These are phyloP conservation scores for Metschnikowia colocasiae DNA, from an alignment of 805 yeast species.

Conservation along the genomic window DNA sequence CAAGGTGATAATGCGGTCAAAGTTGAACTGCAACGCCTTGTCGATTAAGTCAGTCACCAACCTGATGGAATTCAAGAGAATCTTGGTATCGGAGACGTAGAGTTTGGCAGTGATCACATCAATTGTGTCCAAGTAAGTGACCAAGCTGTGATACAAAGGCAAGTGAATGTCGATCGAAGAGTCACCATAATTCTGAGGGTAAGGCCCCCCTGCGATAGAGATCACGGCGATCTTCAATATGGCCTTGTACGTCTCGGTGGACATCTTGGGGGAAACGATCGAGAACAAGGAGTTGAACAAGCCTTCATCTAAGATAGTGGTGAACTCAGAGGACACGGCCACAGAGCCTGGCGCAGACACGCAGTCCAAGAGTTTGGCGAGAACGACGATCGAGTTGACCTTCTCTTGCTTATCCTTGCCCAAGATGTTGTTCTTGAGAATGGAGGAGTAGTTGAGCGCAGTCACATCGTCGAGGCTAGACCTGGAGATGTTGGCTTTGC, in stretches of 20 bases:
- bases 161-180: conserved; percentile 33
- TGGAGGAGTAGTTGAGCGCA: conserved; percentile 33
- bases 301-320: conserved; percentile 35
- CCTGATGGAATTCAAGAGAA: conserved; percentile 41
- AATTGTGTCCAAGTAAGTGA: conserved; percentile 39
- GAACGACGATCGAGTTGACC: conserved; percentile 49
- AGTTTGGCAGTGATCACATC: conserved; percentile 42
- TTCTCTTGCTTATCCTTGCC: conserved; percentile 49
- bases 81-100: conserved; percentile 42
- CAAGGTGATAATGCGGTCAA: conserved; percentile 42
- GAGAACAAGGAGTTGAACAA: conserved; percentile 41
- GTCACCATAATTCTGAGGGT: conserved; percentile 29
- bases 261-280: conserved; percentile 39
- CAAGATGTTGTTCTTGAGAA: conserved; percentile 40
- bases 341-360: conserved; percentile 30
- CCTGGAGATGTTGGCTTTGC: conserved; percentile 30
- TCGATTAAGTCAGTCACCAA: conserved; percentile 44
- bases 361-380: conserved; percentile 50
- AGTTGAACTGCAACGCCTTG: conserved; percentile 39
- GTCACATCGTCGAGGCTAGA: conserved; percentile 31
- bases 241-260: conserved; percentile 44
- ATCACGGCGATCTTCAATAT: conserved; percentile 42
- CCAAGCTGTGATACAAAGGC: conserved; percentile 36
- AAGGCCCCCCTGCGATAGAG: conserved; percentile 43
- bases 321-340: conserved; percentile 35